Evolutionary conservation across 2,329 filamentous ascomycete species (phyloP).

Genomic region (Rutstroemia sp.): DNA sequence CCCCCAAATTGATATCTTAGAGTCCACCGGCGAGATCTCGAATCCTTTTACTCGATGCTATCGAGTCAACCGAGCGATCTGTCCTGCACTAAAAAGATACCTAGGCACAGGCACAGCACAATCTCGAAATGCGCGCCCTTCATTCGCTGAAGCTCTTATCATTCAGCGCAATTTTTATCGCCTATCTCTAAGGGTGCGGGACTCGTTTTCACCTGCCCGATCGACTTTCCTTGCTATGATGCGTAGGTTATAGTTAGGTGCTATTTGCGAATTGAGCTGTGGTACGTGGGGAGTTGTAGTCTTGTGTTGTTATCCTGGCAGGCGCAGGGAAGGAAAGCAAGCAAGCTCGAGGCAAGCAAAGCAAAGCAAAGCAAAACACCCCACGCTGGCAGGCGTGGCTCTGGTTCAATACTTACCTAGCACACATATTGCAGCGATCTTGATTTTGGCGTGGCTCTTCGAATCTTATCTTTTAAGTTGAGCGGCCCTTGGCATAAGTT

Average conservation of each 20-base stretch:
- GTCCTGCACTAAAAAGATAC: slow-evolving; percentile 1
- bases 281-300: no score
- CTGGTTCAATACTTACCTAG: not conserved
- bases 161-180: slow-evolving; percentile 1
- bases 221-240: no score
- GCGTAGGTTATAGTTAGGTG: no score
- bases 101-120: not conserved
- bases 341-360: no score
- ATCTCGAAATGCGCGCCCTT: not conserved
- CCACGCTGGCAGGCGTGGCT: slow-evolving; percentile 4
- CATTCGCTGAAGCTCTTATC: slow-evolving; percentile 21
- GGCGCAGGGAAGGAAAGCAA: no score
- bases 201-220: not conserved
- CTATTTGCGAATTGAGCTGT: no score
- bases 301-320: no score
- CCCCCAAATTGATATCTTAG: no score
- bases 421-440: no score
- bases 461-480: no score
- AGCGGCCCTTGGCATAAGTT: no score
- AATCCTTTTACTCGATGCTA: slow-evolving; percentile 3
- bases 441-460: not conserved
- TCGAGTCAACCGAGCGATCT: slow-evolving; percentile 3
- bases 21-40: no score
- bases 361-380: not conserved
- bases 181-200: slow-evolving; percentile 2